These are phyloP conservation scores for Cymodocea nodosa DNA, from an alignment of 116 monocot genomes.

Conservation along the genomic window DNA sequence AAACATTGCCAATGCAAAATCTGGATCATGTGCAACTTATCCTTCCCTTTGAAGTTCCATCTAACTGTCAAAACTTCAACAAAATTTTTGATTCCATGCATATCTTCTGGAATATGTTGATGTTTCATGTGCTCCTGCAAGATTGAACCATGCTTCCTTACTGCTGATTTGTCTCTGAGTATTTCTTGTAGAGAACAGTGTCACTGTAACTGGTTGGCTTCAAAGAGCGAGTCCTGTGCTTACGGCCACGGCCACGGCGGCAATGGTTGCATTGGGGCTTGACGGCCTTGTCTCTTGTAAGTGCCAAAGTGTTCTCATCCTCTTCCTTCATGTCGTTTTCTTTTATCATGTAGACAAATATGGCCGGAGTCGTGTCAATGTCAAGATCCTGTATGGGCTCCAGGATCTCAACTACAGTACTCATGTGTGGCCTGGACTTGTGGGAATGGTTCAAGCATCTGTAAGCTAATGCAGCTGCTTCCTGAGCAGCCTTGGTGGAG, in stretches of 20 bases:
- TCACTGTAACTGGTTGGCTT: conserved; percentile 8
- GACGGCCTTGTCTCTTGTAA: not conserved
- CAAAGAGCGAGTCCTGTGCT: not conserved
- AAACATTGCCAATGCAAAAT: too few relatives aligned
- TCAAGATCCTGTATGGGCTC: conserved; percentile 33
- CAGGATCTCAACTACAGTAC: conserved; percentile 22
- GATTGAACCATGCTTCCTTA: not conserved
- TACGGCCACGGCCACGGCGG: not conserved
- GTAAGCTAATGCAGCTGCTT: conserved; percentile 40
- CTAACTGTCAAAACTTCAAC: too few relatives aligned
- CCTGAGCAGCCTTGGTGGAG: conserved; percentile 29
- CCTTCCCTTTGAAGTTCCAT: too few relatives aligned
- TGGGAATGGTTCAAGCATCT: conserved; percentile 34
- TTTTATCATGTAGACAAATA: conserved; percentile 22
- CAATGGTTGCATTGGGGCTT: not conserved
- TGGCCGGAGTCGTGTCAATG: conserved; percentile 13
- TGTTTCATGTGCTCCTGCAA: too few relatives aligned
- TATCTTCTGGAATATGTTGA: too few relatives aligned
- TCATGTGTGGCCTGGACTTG: conserved; percentile 31
- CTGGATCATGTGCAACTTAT: too few relatives aligned
- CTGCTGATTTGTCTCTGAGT: not conserved
- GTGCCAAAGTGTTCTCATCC: not conserved
- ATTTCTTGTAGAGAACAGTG: conserved; percentile 9
- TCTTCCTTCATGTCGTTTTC: conserved; percentile 9
- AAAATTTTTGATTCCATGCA: too few relatives aligned